A percentile compares a stretch with the other conserved stretches of the same genome.
These are phyloP conservation scores for Agarophyton chilense DNA, from an alignment of 23 red algal species.

Conservation along the genomic window DNA sequence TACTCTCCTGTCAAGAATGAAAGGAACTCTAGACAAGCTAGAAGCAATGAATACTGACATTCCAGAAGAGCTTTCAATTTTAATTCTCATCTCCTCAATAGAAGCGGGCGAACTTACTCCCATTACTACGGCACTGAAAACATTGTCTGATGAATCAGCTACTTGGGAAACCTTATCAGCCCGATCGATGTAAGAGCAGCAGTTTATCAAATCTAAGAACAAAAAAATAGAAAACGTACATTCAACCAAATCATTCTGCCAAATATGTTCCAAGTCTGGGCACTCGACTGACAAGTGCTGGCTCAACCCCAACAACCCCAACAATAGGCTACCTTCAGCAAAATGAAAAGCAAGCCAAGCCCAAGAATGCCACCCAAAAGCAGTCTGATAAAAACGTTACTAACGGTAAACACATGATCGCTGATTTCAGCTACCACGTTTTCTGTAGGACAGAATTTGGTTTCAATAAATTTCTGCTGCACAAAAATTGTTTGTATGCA, in stretches of 20 bases:
- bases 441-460: too few species aligned
- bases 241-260: background rate
- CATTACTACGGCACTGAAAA: background rate
- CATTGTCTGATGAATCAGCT: background rate
- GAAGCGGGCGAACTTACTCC: background rate
- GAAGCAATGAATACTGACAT: background rate
- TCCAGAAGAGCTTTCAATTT: background rate
- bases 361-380: too few species aligned
- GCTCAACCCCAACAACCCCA: background rate
- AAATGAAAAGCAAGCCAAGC: too few species aligned
- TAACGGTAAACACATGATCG: too few species aligned
- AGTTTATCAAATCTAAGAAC: background rate
- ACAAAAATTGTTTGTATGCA: too few species aligned
- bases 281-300: background rate
- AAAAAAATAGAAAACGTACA: background rate
- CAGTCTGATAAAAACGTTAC: too few species aligned
- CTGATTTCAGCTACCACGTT: too few species aligned
- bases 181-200: background rate
- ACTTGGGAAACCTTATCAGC: background rate
- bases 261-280: background rate
- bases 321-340: background rate
- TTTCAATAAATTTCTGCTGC: too few species aligned
- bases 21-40: too few species aligned
- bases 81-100: background rate
- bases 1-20: too few species aligned